A percentile compares a stretch with the other conserved stretches of the same genome.
phyloP scores from a whole-genome alignment of 2,329 filamentous ascomycete genomes.

The Onygenales sp. region DNA sequence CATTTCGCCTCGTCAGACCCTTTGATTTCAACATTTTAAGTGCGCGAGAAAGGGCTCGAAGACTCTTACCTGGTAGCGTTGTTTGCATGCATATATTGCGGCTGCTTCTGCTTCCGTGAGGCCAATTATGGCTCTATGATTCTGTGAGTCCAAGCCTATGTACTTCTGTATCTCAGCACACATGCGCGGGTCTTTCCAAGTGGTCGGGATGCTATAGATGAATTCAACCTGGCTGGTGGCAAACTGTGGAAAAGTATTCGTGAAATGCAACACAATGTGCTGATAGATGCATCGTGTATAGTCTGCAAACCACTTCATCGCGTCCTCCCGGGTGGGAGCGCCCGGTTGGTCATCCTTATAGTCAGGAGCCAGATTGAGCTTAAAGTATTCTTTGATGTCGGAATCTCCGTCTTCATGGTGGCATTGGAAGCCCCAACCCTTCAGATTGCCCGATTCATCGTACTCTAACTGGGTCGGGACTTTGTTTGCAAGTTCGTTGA shows the following conservation, averaged over 20 bases:
- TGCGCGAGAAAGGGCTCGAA: constrained; percentile 31
- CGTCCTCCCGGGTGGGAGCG: neutral
- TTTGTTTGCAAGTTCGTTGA: constrained; percentile 17
- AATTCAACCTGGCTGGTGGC: constrained; percentile 5
- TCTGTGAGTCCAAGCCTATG: neutral
- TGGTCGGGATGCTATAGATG: constrained; percentile 7
- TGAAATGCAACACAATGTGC: constrained; percentile 10
- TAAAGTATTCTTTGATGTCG: constrained; percentile 7
- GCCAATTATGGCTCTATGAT: constrained; percentile 12
- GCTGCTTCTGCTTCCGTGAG: constrained; percentile 8
- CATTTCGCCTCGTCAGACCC: neutral
- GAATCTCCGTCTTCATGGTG: constrained; percentile 22
- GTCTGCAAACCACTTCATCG: constrained; percentile 4
- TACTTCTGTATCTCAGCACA: constrained; percentile 1
- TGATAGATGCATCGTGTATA: constrained; percentile 24
- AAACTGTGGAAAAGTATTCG: constrained; percentile 10
- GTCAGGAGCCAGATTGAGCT: constrained; percentile 3
- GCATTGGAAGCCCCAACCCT: constrained; percentile 7
- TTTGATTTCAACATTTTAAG: neutral
- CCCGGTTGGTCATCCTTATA: constrained; percentile 1
- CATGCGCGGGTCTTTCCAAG: constrained; percentile 7
- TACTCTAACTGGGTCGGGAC: constrained; percentile 7
- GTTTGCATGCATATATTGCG: constrained; percentile 18
- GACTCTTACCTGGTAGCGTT: constrained; percentile 20
- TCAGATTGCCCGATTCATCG: neutral